Conservation (phyloP, 2,329 filamentous ascomycete species). For the Tympanopsis confertula region DNA sequence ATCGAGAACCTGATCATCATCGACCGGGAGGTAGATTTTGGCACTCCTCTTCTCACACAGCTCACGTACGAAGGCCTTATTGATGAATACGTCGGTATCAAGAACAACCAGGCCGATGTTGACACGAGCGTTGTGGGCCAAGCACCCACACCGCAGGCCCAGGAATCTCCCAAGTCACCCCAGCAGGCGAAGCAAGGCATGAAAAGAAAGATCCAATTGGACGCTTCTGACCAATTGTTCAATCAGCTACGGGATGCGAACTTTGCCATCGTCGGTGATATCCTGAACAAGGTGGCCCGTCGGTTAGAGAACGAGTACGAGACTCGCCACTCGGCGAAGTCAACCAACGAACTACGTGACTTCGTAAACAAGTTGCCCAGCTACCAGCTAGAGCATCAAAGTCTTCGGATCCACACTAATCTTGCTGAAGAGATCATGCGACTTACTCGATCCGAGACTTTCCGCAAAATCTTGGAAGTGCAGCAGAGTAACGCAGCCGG, state of each 20-base stretch:
- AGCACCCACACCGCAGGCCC: background rate
- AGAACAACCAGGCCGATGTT: constrained; percentile 26
- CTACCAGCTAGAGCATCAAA: constrained; percentile 55
- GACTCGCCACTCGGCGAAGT: constrained; percentile 48
- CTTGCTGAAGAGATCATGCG: constrained; percentile 60
- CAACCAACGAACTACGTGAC: constrained; percentile 51
- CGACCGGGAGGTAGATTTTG: constrained; percentile 56
- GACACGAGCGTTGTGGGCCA: background rate
- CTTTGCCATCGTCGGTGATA: constrained; percentile 57
- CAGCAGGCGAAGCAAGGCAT: constrained; percentile 36
- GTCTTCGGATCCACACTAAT: constrained; percentile 51
- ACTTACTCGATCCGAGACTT: constrained; percentile 50
- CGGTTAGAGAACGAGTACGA: constrained; percentile 55
- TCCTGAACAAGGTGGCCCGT: constrained; percentile 53
- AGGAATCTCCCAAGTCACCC: background rate
- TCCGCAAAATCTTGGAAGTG: constrained; percentile 53
- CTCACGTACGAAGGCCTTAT: constrained; percentile 60
- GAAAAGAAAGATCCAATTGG: constrained; percentile 54
- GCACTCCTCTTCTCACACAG: constrained; percentile 52
- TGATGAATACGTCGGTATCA: constrained; percentile 54
- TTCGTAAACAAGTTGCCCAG: constrained; percentile 55
- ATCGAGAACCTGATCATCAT: constrained; percentile 57
- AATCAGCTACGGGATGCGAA: constrained; percentile 52
- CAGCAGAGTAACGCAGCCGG: constrained; percentile 54
- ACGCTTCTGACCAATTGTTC: constrained; percentile 51